Evolutionary conservation across 345 rosid species (phyloP), one percentile per base, ranked within the genome.

Genomic region (Clausena lansium): DNA sequence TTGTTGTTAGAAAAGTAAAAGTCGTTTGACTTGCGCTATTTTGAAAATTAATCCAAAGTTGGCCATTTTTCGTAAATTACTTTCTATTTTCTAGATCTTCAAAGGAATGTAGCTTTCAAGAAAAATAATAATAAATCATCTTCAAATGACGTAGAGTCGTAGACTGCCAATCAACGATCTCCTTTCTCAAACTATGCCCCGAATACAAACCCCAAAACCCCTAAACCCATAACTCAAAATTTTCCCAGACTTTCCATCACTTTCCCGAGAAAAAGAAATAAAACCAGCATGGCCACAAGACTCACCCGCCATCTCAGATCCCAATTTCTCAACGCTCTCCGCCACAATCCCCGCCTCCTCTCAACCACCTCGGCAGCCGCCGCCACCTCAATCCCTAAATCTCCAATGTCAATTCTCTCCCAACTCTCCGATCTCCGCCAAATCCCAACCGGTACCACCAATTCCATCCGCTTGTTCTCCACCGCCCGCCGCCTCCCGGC

Each of bases 391-490:
- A 64, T 8, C 25, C 38, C 68, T 59, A 71, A 79, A 77, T 82
- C 89, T 22, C 79, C 81, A 0, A 75, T 77, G 1, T 62, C 73
- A 10, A 68, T 83, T 15, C 28, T 74, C 17, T 64, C 83, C 15
- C 79, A 75, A 8, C 59, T 76, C 45, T 77, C 91, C 78, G 77
- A 50, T 50, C 82, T 76, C 83, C 57, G 17, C 79, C 54, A 4
- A 58, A 70, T 10, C 82, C 67, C 78, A 50, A 69, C 15, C 68
- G 4, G 27, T 9, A 9, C 62, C 28, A 38, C 55, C 60, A 45
- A 74, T 62, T 63, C 83, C 28, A 75, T 83, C 47, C 94, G 97
- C 9, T 88, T 88, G 77, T 59, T 91, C 85, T 94, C 98, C 70
- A 82, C 88, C 35, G 76, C 82, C 74, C 88, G 95, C 24, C 94